Base-by-base conservation (phyloP, 2,329 filamentous ascomycete genomes). In the Monilinia polystroma region DNA sequence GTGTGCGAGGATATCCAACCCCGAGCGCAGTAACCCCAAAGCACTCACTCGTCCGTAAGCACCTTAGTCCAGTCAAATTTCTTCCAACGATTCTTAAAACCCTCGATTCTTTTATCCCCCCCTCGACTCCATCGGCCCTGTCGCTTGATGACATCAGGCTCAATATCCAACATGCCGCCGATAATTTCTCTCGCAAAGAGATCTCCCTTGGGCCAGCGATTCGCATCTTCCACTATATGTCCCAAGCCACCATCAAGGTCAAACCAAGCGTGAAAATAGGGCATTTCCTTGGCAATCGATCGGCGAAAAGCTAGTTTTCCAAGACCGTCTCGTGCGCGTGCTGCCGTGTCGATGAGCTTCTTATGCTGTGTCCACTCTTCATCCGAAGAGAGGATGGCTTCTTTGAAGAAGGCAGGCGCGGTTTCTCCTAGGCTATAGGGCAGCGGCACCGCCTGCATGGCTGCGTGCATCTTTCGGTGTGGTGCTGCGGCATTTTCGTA, bases 231-330 rank as follows among this genome's bases (percentile, higher is more conserved):
- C 0, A 99, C 91, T 11, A 99, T 83, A 77, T 99, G 95, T 0
- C 92, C 95, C 71, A 99, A 79, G 0, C 95, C 95, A 2, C 95
- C 95, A 75, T 99, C 93, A 0, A 99, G 81, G 63, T 87, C 86
- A 76, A 98, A 98, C 93, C 94, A 99, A 26, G 89, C 94, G 77
- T 99, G 95, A 75, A 99, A 99, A 77, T 99, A 99, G 0, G 96
- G 94, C 91, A 96, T 94, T 81, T 99, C 94, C 80, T 96, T 97
- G 16, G 91, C 92, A 68, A 99, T 82, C 26, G 85, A 90, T 66
- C 88, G 84, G 0, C 94, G 85, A 77, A 99, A 99, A 1, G 95
- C 93, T 64, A 85, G 78, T 74, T 90, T 90, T 0, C 94, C 95
- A 69, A 92, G 77, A 0, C 90, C 91, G 2, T 86, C 83, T n/a